Evolutionary conservation across 352 stramenopile species (phyloP), one percentile per base, ranked within the genome.

Genomic region (Saprolegnia diclina): DNA sequence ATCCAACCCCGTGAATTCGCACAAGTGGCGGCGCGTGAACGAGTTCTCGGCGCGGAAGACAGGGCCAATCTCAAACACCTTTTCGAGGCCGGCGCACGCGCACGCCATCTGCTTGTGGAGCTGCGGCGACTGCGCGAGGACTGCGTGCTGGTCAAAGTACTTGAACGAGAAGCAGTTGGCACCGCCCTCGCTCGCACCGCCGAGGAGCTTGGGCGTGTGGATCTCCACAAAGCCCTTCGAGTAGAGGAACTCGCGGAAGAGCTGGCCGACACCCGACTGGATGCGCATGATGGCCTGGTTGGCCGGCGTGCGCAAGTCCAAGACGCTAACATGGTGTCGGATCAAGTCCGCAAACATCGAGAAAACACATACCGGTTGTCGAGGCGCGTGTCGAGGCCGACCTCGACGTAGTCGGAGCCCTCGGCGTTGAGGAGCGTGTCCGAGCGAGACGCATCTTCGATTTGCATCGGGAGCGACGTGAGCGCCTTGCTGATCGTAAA

Each of bases 51-150:
- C 97, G 75, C 97, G 94, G 79, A 99, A 99, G 9, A 99, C 97
- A 5, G 97, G 97, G 18, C 96, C 97, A 71, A 99, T 97, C 79
- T 99, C 94, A 82, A 98, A 99, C 52, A 99, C 97, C 56, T 97
- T 89, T 75, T 99, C 96, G 67, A 99, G 98, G 32, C 97, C 97
- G 46, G 95, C 94, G 76, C 97, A 99, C 24, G 97, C 97, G 54
- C 94, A 96, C 40, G 92, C 90, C 93, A 99, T 99, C 76, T 99
- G 97, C 83, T 99, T 99, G 87, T 99, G 98, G 18, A 99, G 87
- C 81, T 99, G 97, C 40, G 97, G 97, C 70, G 88, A 96, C 80
- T 98, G 92, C 59, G 96, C 97, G 29, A 99, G 80, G 76, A 96
- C 99, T 22, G 96, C 97, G 48, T 93, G 79, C 75, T 98, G 82